phyloP scores from a whole-genome alignment of 73 alveolate genomes.

The Paramecium biaurelia region DNA sequence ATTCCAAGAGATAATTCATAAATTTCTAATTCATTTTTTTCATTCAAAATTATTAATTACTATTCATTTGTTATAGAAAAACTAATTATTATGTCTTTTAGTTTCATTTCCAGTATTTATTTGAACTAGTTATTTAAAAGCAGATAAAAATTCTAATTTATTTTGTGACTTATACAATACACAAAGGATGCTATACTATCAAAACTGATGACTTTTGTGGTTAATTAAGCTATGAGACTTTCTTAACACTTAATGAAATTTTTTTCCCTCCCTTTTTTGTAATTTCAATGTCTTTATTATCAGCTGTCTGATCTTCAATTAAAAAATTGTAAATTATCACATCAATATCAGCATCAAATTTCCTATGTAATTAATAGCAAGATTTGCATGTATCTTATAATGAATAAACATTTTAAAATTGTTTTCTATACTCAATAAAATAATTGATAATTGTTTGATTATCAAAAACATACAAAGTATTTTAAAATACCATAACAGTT shows the following conservation, averaged over 20 bases:
- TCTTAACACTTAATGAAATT: not conserved
- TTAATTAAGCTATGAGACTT: not conserved
- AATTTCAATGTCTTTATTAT: not conserved
- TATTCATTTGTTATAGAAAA: not conserved
- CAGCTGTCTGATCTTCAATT: not conserved
- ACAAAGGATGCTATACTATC: not conserved
- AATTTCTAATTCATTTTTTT: not conserved
- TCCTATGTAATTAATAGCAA: not conserved
- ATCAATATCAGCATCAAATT: not conserved
- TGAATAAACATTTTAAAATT: not conserved
- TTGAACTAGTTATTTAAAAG: not conserved
- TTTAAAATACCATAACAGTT: not conserved
- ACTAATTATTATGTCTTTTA: not conserved
- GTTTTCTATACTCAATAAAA: not conserved
- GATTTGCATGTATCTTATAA: not conserved
- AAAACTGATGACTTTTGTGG: not conserved
- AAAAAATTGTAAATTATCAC: not conserved
- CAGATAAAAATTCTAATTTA: slow-evolving; percentile 14
- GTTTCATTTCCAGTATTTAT: not conserved
- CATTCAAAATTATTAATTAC: not conserved
- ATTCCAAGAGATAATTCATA: not conserved
- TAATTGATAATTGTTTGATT: not conserved
- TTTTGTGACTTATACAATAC: not conserved
- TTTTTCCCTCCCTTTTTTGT: not conserved
- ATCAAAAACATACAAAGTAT: not conserved